Evolutionary conservation across 805 yeast species (phyloP), one percentile per base, ranked within the genome.

Genomic region (Yamadazyma laniorum): DNA sequence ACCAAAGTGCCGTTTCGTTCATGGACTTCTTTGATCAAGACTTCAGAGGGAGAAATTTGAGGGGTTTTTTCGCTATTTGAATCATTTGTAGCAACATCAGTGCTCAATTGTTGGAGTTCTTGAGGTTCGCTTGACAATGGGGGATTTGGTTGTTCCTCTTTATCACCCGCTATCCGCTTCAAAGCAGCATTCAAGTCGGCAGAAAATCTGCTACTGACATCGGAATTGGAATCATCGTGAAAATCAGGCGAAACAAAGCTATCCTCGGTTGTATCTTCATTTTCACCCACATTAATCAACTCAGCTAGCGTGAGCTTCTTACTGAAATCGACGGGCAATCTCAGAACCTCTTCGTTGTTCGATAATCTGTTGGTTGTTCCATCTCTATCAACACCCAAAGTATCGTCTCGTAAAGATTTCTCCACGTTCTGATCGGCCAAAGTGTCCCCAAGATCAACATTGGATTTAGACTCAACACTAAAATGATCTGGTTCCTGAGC

Each of bases 151-250:
- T n/a, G n/a, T n/a, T n/a, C n/a, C 23, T 22, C 33, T 17, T 34
- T 34, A 23, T 38, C 41, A 18, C 35, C 42, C 17, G 44, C 35
- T 13, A 45, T 42, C 25, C 47, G 42, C 23, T 29, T 39, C 11
- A 45, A 31, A 6, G 49, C 49, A 12, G 46, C 49, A 35, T 43
- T 42, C 21, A 45, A 37, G 28, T 45, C 45, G 12, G 49, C 40
- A 3, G 49, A 45, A 26, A 42, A 42, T 21, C 37, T 37, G 13
- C 45, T 41, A 28, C 47, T 45, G 1, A 18, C 43, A 19, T 42
- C 42, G 14, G 42, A 31, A 25, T 44, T 45, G 5, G 43, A 37
- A 18, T 40, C 39, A 27, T 39, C 18, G 17, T 11, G 23, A 5
- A 17, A 13, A 14, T 36, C 37, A 5, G 48, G 45, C 4, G 31